phyloP scores from a whole-genome alignment of 2,329 filamentous ascomycete genomes.

The Aspergillus carbonarius region DNA sequence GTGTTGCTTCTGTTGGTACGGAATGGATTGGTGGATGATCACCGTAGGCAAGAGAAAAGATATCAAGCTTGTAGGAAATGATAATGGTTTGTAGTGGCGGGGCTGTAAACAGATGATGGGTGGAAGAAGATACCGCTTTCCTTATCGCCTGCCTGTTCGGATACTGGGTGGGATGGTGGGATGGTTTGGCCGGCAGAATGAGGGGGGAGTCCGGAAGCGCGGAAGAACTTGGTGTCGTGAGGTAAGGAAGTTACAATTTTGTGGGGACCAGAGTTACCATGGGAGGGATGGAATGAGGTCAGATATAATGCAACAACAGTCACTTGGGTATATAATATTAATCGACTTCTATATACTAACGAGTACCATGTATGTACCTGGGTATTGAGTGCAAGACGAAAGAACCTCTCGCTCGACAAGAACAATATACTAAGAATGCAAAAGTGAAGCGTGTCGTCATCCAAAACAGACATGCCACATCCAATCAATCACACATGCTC shows the following conservation, averaged over 20 bases:
- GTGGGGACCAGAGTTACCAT: too few species aligned
- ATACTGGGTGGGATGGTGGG: background rate
- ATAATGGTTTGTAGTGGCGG: too few species aligned
- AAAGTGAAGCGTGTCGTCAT: background rate
- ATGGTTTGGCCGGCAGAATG: background rate
- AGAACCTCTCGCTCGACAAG: constrained; percentile 4
- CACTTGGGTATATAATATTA: constrained; percentile 6
- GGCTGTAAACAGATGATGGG: background rate
- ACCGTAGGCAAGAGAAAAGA: too few species aligned
- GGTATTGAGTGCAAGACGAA: constrained; percentile 7
- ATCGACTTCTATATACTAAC: constrained; percentile 10
- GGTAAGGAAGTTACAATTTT: too few species aligned
- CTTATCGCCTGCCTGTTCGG: constrained; percentile 5
- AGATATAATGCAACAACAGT: background rate
- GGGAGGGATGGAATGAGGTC: too few species aligned
- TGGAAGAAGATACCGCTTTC: background rate
- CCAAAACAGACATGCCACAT: constrained; percentile 5
- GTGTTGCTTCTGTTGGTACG: too few species aligned
- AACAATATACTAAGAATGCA: constrained; percentile 2
- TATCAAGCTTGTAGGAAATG: too few species aligned
- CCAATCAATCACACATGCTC: constrained; percentile 7
- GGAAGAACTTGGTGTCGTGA: background rate
- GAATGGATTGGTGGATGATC: too few species aligned
- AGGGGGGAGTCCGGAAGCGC: background rate
- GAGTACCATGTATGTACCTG: constrained; percentile 6